Evolutionary conservation across 805 yeast species (phyloP).

Genomic region (Candida takata): DNA sequence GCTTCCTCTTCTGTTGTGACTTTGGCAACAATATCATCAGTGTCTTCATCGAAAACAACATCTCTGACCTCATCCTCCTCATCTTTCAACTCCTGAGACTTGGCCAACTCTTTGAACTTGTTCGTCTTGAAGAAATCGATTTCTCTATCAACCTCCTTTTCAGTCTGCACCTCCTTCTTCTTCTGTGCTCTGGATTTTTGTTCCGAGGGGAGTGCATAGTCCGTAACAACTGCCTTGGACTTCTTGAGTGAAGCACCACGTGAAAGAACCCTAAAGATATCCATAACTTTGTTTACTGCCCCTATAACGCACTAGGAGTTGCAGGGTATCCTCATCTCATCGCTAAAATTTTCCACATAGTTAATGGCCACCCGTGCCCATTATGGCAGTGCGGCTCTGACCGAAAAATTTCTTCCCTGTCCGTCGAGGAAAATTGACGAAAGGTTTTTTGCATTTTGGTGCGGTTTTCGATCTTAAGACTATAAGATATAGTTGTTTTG

Average conservation of each 20-base stretch:
- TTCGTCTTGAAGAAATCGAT: constrained; percentile 75
- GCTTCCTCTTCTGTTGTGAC: constrained; percentile 58
- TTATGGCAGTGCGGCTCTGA: neutral
- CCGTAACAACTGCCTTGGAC: constrained; percentile 29
- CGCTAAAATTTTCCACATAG: constrained; percentile 2
- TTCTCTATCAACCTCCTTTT: constrained; percentile 56
- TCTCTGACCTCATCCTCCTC: constrained; percentile 23
- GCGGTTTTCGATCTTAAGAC: too few species aligned
- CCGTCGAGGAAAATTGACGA: neutral
- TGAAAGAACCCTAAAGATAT: constrained; percentile 75
- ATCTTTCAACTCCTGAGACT: constrained; percentile 20
- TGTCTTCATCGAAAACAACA: constrained; percentile 23
- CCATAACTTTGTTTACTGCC: constrained; percentile 68
- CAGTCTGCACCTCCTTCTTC: constrained; percentile 33
- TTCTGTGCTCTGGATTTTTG: constrained; percentile 16
- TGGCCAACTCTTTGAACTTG: constrained; percentile 26
- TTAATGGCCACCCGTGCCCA: neutral
- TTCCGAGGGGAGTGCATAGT: constrained; percentile 24
- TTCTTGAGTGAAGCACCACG: constrained; percentile 80
- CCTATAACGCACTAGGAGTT: neutral
- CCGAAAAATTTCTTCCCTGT: neutral
- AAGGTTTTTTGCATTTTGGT: too few species aligned
- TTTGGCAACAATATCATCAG: constrained; percentile 31
- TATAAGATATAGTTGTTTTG: too few species aligned
- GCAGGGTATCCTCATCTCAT: neutral